A percentile compares a stretch with the other conserved stretches of the same genome.
Conservation (phyloP, 495 filamentous ascomycete genomes). For the Penicillium riverlandense region DNA sequence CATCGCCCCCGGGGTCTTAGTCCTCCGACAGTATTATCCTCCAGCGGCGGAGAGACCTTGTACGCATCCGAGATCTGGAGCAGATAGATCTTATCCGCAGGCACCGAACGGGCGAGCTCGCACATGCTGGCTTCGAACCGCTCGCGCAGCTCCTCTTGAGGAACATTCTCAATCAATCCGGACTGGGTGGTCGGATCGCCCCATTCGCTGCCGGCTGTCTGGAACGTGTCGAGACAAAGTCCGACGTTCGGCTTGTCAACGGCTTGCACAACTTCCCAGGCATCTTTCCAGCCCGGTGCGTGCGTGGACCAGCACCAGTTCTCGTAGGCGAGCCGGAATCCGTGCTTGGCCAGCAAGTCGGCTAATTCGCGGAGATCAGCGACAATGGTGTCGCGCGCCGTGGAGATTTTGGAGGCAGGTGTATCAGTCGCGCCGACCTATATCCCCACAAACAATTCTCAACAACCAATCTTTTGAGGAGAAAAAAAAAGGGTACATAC, state of each 20-base stretch:
- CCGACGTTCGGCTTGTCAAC: constrained; percentile 62
- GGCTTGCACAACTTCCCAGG: constrained; percentile 57
- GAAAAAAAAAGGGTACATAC: constrained; percentile 18
- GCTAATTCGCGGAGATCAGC: constrained; percentile 57
- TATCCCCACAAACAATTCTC: neutral
- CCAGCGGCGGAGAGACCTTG: constrained; percentile 44
- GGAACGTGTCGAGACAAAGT: constrained; percentile 77
- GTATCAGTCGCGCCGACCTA: constrained; percentile 66
- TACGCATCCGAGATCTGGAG: constrained; percentile 80
- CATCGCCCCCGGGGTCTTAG: constrained; percentile 56
- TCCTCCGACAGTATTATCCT: constrained; percentile 34
- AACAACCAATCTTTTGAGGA: too few species aligned
- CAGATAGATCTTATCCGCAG: constrained; percentile 66
- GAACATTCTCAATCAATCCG: constrained; percentile 44
- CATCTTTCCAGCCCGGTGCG: constrained; percentile 59
- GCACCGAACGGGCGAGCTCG: constrained; percentile 48
- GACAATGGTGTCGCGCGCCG: constrained; percentile 42
- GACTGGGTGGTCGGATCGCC: constrained; percentile 63
- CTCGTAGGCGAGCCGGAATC: constrained; percentile 65
- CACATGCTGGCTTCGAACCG: constrained; percentile 46
- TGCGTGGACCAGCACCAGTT: constrained; percentile 82
- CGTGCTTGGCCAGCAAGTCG: constrained; percentile 50
- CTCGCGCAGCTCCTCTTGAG: constrained; percentile 35
- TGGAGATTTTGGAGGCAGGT: constrained; percentile 41
- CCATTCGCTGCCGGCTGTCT: constrained; percentile 69